Evolutionary conservation across 768 basidiomycete species (phyloP).

Genomic region (Suillus placidus): DNA sequence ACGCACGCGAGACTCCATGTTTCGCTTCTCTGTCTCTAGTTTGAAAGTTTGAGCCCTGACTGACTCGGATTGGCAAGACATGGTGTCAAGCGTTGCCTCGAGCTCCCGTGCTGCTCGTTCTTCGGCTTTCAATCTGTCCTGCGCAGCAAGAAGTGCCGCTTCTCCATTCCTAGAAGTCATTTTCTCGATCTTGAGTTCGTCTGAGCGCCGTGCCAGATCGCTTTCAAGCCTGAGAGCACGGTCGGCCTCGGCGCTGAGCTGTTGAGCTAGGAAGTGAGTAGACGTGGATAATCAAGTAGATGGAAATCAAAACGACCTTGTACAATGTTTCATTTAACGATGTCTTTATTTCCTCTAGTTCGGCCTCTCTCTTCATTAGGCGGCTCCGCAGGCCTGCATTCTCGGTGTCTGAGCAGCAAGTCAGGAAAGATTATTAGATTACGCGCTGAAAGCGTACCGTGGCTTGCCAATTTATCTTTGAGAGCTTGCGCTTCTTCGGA

Average conservation of each 20-base stretch:
- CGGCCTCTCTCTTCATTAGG: slow-evolving; percentile 40
- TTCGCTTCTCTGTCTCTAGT: slow-evolving; percentile 59
- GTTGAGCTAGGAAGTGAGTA: slow-evolving; percentile 14
- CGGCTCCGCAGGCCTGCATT: slow-evolving; percentile 36
- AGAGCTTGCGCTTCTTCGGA: slow-evolving; percentile 40
- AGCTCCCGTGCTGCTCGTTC: slow-evolving; percentile 56
- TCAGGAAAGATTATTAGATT: not conserved
- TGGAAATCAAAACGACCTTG: slow-evolving; percentile 33
- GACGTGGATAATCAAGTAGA: slow-evolving; percentile 4
- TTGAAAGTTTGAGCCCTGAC: slow-evolving; percentile 45
- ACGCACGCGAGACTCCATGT: slow-evolving; percentile 57
- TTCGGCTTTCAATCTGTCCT: slow-evolving; percentile 54
- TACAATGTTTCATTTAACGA: slow-evolving; percentile 39
- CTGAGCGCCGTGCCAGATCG: slow-evolving; percentile 49
- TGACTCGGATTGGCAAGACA: slow-evolving; percentile 56
- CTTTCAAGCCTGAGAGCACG: slow-evolving; percentile 58
- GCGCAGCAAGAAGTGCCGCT: slow-evolving; percentile 47
- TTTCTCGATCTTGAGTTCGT: slow-evolving; percentile 60
- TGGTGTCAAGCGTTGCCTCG: slow-evolving; percentile 54
- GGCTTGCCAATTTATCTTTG: slow-evolving; percentile 39
- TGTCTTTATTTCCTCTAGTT: slow-evolving; percentile 36
- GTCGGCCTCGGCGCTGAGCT: slow-evolving; percentile 62
- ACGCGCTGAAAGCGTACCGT: slow-evolving; percentile 30
- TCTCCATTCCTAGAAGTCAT: slow-evolving; percentile 55
- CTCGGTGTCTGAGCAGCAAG: slow-evolving; percentile 35